Conservation (phyloP, 805 yeast genomes). For the Starmerella khaoyaiensis region DNA sequence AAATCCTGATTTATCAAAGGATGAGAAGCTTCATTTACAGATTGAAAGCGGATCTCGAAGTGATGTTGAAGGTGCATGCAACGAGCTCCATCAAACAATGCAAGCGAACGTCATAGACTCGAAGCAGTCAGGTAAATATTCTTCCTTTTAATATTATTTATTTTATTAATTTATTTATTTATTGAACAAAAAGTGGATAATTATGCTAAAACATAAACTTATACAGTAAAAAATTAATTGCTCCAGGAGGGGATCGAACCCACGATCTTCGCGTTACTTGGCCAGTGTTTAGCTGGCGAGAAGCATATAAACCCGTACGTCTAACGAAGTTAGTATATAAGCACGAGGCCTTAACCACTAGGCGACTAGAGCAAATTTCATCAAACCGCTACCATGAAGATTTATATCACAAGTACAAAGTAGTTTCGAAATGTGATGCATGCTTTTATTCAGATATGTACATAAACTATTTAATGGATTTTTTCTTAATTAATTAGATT, state of each 20-base stretch:
- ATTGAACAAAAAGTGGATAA: not conserved
- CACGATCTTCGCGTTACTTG: slow-evolving; percentile 54
- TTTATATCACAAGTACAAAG: slow-evolving; percentile 4
- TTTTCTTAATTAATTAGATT: not conserved
- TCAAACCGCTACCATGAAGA: not conserved
- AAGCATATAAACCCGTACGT: slow-evolving; percentile 41
- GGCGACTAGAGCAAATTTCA: slow-evolving; percentile 21
- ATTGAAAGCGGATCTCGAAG: slow-evolving; percentile 61
- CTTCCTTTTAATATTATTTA: slow-evolving; percentile 3
- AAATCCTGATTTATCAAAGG: slow-evolving; percentile 30
- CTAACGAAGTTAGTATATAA: slow-evolving; percentile 42
- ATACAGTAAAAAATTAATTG: slow-evolving; percentile 19
- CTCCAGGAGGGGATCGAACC: slow-evolving; percentile 39
- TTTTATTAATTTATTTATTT: not conserved
- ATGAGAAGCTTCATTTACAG: slow-evolving; percentile 53
- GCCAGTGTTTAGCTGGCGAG: slow-evolving; percentile 24
- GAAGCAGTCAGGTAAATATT: slow-evolving; percentile 6
- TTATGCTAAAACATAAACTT: not conserved
- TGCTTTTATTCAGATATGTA: no score
- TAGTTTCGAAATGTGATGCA: no score
- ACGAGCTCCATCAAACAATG: slow-evolving; percentile 7
- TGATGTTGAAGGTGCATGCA: slow-evolving; percentile 31
- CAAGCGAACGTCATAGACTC: slow-evolving; percentile 1
- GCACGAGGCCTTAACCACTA: slow-evolving; percentile 49
- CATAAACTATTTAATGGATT: no score